Conservation (phyloP, 2,329 filamentous ascomycete species). For the Colletotrichum orbiculare region DNA sequence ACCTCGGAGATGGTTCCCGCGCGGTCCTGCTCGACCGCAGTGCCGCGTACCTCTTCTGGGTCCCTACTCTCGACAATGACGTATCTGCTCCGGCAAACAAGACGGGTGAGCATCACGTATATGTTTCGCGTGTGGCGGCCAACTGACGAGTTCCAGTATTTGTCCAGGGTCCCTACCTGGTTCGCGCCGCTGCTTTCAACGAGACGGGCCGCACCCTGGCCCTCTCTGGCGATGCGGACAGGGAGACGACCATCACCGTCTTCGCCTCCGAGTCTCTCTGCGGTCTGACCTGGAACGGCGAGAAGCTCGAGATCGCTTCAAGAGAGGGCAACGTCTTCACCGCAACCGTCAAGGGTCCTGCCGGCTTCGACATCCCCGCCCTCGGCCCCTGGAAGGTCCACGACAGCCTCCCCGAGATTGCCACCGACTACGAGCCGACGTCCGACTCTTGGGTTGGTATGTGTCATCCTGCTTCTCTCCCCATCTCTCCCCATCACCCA, state of each 20-base stretch:
- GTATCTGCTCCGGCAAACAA: slow-evolving; percentile 56
- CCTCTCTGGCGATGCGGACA: slow-evolving; percentile 57
- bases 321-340: slow-evolving; percentile 43
- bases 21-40: slow-evolving; percentile 65
- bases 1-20: slow-evolving; percentile 57
- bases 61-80: slow-evolving; percentile 59
- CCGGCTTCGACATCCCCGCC: slow-evolving; percentile 49
- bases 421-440: slow-evolving; percentile 54
- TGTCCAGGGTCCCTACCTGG: slow-evolving; percentile 63
- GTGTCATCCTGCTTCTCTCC: slow-evolving; percentile 5
- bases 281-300: slow-evolving; percentile 63
- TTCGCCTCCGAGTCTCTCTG: slow-evolving; percentile 59
- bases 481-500: too few species aligned
- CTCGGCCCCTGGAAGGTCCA: slow-evolving; percentile 58
- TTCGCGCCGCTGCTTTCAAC: slow-evolving; percentile 55
- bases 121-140: not conserved
- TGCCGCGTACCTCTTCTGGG: slow-evolving; percentile 68
- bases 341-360: slow-evolving; percentile 42
- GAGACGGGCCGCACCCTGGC: slow-evolving; percentile 48
- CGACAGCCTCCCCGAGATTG: slow-evolving; percentile 61
- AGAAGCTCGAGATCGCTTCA: slow-evolving; percentile 45
- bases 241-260: slow-evolving; percentile 54
- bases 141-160: slow-evolving; percentile 50
- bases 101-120: slow-evolving; percentile 49
- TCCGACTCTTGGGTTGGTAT: slow-evolving; percentile 55